phyloP scores from a whole-genome alignment of 2,329 filamentous ascomycete genomes.

The Sporothrix euskadiensis region DNA sequence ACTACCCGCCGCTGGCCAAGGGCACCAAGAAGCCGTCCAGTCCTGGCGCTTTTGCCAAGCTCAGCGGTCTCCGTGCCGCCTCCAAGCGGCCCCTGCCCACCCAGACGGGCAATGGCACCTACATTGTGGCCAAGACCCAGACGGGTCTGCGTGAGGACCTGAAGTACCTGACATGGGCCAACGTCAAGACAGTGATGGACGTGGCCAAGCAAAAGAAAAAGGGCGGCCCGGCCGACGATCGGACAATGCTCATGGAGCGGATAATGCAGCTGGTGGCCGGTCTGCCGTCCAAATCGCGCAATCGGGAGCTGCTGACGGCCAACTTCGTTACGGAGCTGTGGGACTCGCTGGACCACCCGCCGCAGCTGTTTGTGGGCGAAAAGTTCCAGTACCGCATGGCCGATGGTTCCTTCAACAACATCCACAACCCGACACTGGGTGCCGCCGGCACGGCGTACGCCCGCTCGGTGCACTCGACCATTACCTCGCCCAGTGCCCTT shows the following conservation, averaged over 20 bases:
- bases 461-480: slow-evolving; percentile 61
- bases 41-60: not conserved
- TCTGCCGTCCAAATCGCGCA: slow-evolving; percentile 62
- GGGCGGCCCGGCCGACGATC: slow-evolving; percentile 68
- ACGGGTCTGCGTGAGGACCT: slow-evolving; percentile 59
- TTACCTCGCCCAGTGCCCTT: slow-evolving; percentile 61
- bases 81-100: slow-evolving; percentile 63
- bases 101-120: slow-evolving; percentile 64
- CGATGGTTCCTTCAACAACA: slow-evolving; percentile 73
- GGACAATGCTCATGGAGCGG: slow-evolving; percentile 74
- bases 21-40: slow-evolving; percentile 33
- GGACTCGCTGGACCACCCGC: slow-evolving; percentile 71
- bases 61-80: not conserved
- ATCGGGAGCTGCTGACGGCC: slow-evolving; percentile 64
- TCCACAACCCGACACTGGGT: slow-evolving; percentile 64
- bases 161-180: slow-evolving; percentile 51
- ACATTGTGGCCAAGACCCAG: slow-evolving; percentile 50
- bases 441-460: slow-evolving; percentile 68
- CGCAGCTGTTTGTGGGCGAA: slow-evolving; percentile 63
- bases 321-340: slow-evolving; percentile 69
- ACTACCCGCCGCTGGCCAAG: slow-evolving; percentile 32
- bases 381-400: slow-evolving; percentile 66
- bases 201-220: slow-evolving; percentile 64
- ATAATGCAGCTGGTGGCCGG: slow-evolving; percentile 69
- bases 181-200: slow-evolving; percentile 55